Percentiles rank a stretch among this genome's conserved stretches.
phyloP scores from a whole-genome alignment of 2,329 filamentous ascomycete species.

The Sclerotinia glacialis region DNA sequence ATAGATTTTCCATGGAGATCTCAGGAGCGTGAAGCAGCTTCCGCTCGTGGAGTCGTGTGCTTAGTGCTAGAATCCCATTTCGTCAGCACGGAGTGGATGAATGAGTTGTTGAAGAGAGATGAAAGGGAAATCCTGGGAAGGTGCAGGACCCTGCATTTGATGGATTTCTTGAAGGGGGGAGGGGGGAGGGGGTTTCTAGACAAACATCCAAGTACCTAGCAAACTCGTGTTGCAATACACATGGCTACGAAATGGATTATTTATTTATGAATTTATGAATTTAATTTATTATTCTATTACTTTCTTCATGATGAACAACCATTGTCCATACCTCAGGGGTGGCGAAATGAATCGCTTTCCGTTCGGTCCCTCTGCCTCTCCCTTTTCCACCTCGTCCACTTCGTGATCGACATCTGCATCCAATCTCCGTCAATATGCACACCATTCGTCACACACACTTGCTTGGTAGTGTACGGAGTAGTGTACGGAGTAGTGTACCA shows the following conservation, averaged over 20 bases:
- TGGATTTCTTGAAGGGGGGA: neutral
- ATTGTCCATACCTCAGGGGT: too few relatives aligned
- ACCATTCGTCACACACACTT: neutral
- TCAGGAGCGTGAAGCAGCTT: neutral
- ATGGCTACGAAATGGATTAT: neutral
- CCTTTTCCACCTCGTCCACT: neutral
- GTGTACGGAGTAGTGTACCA: neutral
- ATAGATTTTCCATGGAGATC: neutral
- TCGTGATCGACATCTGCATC: neutral
- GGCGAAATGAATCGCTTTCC: neutral
- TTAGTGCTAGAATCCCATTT: neutral
- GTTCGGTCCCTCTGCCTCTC: neutral
- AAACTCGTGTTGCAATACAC: neutral
- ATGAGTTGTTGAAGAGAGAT: neutral
- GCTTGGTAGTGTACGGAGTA: neutral
- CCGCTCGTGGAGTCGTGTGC: too few relatives aligned
- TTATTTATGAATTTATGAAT: too few relatives aligned
- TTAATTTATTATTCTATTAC: neutral
- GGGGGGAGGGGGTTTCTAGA: neutral
- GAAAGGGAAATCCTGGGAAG: conserved; percentile 8
- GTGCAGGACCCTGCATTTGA: conserved; percentile 14
- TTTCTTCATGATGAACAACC: neutral
- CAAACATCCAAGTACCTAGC: neutral
- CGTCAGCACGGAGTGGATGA: neutral
- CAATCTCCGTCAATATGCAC: neutral